Evolutionary conservation across 192 early-diverging fungal genomes (phyloP), one percentile per base, ranked within the genome.

Genomic region (Backusella morwellensis): DNA sequence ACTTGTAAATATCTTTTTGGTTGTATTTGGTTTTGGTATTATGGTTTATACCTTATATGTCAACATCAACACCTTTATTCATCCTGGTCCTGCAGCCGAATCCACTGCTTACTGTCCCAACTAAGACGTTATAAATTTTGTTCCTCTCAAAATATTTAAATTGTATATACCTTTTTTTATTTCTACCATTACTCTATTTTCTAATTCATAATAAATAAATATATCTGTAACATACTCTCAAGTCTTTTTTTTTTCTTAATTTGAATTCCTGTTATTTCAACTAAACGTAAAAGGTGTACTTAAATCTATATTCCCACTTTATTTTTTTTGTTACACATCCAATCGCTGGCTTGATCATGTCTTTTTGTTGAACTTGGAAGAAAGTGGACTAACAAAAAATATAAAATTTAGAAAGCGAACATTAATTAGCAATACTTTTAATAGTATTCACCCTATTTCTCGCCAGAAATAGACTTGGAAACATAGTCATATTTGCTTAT

Each of bases 1-100:
- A 52, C 70, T 86, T 9, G 73, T 85, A 66, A 93, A 96, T 79
- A 72, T 88, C 68, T 69, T 85, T 9, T 68, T 95, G 15, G 83
- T 91, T 29, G 82, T 88, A 4, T 87, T 94, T 81, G 94, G 93
- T 21, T 70, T 90, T 38, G 70, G 88, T 52, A 90, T 90, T 2
- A 88, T 93, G 74, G 70, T 93, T 9, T 97, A 95, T 81, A 94
- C 94, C n/a, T 91, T 95, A 5, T 93, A 84, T 73, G 89, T 94
- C 44, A 94, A 91, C 47, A 82, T 97, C 59, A 80, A 81, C 47
- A 79, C 81, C 40, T 86, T 81, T 84, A 69, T 86, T 1, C 42
- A 81, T 35, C 75, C 80, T 23, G 66, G 47, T 63, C 17, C 72
- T 47, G 54, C 74, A 36, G 70, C 70, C 26, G 40, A 32, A 47